Evolutionary conservation across 2,329 filamentous ascomycete genomes (phyloP).

Genomic region (Trichothecium roseum): DNA sequence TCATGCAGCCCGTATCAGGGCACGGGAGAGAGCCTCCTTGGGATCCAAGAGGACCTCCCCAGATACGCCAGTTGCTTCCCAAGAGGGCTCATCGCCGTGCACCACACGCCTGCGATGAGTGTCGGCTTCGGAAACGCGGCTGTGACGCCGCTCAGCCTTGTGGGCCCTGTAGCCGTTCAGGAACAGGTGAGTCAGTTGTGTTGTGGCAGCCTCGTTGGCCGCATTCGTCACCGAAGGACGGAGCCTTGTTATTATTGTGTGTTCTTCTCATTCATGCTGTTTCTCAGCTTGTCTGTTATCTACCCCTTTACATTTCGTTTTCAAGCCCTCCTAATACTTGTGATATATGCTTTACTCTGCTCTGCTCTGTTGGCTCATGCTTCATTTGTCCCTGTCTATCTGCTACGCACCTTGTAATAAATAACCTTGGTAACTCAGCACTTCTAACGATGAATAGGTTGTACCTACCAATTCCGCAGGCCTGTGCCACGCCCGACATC

Average conservation of each 20-base stretch:
- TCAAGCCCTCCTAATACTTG: no score
- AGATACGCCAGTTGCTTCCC: background rate
- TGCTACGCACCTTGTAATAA: no score
- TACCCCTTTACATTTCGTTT: no score
- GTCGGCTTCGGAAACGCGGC: slow-evolving; percentile 4
- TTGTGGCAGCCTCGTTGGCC: no score
- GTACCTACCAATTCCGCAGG: slow-evolving; percentile 5
- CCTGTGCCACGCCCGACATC: slow-evolving; percentile 4
- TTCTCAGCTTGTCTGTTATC: no score
- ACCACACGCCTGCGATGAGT: slow-evolving; percentile 5
- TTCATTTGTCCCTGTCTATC: background rate
- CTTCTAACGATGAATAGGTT: slow-evolving; percentile 1
- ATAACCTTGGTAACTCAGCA: no score
- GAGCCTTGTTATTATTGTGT: no score
- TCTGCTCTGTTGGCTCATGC: background rate
- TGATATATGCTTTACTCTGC: no score
- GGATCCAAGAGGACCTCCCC: background rate
- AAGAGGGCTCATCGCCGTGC: slow-evolving; percentile 2
- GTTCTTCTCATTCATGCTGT: no score
- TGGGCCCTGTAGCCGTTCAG: slow-evolving; percentile 2
- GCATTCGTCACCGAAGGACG: background rate
- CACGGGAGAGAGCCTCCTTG: background rate
- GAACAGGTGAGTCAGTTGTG: slow-evolving; percentile 3
- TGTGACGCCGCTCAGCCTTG: slow-evolving; percentile 5
- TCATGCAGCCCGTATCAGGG: no score